Evolutionary conservation across 768 basidiomycete species (phyloP), one percentile per base, ranked within the genome.

Genomic region (Mycena filopes): DNA sequence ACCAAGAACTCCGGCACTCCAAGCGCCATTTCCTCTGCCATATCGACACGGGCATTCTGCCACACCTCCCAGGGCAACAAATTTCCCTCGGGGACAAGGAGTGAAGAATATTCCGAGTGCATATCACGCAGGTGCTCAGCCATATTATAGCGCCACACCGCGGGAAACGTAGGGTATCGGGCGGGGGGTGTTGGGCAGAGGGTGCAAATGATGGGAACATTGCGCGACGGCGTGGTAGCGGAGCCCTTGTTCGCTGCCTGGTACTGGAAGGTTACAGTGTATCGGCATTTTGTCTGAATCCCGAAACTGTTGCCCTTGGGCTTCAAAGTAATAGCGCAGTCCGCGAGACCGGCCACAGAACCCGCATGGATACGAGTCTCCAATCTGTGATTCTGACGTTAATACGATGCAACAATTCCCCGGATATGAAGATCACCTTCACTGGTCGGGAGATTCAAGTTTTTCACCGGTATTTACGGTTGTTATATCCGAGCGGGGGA

Each of bases 141-240:
- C 60, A 62, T 62, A 26, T 62, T 62, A 18, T 62, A 62, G 29
- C 60, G 51, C 60, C 60, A 62, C 3, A 62, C 31, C 0, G 31
- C 60, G 2, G 50, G 51, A 26, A 21, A 54, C 3, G 40, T 48
- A 2, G 45, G 42, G 15, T 53, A 45, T 8, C 42, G 45, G 26
- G 29, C 43, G 2, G 13, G 9, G 13, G 58, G 47, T 5, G 5
- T 41, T 1, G 47, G n/a, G 28, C 58, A 59, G 10, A 59, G 48
- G 18, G 7, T 1, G 20, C 58, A 59, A 20, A 59, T 59, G 0
- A 59, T 21, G 0, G 58, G 58, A 15, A 59, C 26, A 28, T 59
- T 59, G 16, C 55, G 56, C n/a, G n/a, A 56, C 2, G 56, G 45
- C 10, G 33, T 48, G 1, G 45, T 57, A 0, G 23, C 25, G 5